Evolutionary conservation across 1,284 basidiomycete genomes (phyloP), one percentile per base, ranked within the genome.

Genomic region (Ceratobasidium sp.): DNA sequence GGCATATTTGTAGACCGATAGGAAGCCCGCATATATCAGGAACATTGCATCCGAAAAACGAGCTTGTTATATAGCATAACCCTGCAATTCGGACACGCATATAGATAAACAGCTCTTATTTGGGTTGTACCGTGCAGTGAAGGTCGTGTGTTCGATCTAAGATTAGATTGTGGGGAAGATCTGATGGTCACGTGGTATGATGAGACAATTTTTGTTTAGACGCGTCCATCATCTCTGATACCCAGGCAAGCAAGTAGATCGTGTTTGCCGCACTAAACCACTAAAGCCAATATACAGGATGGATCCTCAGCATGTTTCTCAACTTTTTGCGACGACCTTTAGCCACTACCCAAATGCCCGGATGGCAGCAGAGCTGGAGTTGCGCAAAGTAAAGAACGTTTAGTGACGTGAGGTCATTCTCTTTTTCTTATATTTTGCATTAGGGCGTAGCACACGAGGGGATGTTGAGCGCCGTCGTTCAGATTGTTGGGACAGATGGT

Each of bases 271-370:
- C 11, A 5, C 4, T 38, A 38, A 38, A 49, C 23, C 47, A 49
- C 16, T 49, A 14, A 49, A 4, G 11, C 23, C 16, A 23, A 6
- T 4, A 23, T n/a, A 55, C 28, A 55, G 52, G 73, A 94, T 94
- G 93, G 92, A 94, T 82, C 84, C 92, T 67, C 89, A 91, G 79
- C 86, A 87, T 26, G 84, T 95, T 72, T 90, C 90, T 7, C 86
- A 88, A 77, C 87, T 95, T 70, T 94, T 94, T 79, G 85, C 91
- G 13, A 89, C 90, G 49, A 93, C 92, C 16, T 90, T 89, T 82
- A 91, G 87, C 78, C 85, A 90, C n/a, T 90, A 95, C 82, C 92
- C 93, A 58, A 95, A 95, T 84, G 87, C 90, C 74, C 90, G 93
- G 76, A 93, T 92, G 78, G 84, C 90, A 47, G 90, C 88, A 49